phyloP scores from a whole-genome alignment of 805 yeast genomes.

The Sugiyamaella valdiviana region DNA sequence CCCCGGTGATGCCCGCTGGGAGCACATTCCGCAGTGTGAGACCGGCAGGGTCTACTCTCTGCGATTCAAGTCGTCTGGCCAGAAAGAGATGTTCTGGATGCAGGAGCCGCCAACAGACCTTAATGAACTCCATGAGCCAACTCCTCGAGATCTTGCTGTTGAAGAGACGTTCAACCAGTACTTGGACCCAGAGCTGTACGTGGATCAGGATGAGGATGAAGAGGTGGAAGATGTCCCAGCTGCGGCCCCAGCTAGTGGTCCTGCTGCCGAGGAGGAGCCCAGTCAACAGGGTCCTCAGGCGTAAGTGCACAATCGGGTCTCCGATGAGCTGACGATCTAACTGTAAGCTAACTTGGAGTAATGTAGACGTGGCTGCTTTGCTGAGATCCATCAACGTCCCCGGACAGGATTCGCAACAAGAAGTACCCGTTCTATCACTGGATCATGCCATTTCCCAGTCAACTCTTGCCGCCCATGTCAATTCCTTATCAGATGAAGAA shows the following conservation, averaged over 20 bases:
- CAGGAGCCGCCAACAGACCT: slow-evolving; percentile 52
- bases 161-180: slow-evolving; percentile 43
- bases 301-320: not conserved
- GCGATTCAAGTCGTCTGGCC: slow-evolving; percentile 58
- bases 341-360: not conserved
- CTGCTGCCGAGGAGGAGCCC: slow-evolving; percentile 4
- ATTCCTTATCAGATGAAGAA: slow-evolving; percentile 29
- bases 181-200: slow-evolving; percentile 36
- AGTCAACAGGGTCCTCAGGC: not conserved
- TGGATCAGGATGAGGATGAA: slow-evolving; percentile 24
- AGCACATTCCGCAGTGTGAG: slow-evolving; percentile 58
- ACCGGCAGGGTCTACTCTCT: slow-evolving; percentile 74
- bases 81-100: slow-evolving; percentile 57
- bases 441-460: slow-evolving; percentile 34
- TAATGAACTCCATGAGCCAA: slow-evolving; percentile 36
- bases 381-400: slow-evolving; percentile 1
- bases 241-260: slow-evolving; percentile 11
- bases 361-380: not conserved
- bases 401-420: not conserved
- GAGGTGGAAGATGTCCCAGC: slow-evolving; percentile 15
- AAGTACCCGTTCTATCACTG: slow-evolving; percentile 31
- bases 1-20: slow-evolving; percentile 82
- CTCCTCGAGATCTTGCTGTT: slow-evolving; percentile 45
- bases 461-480: slow-evolving; percentile 33
- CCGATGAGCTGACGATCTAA: not conserved